Conservation (phyloP, 768 basidiomycete species). For the Hirschioporus abietinus region DNA sequence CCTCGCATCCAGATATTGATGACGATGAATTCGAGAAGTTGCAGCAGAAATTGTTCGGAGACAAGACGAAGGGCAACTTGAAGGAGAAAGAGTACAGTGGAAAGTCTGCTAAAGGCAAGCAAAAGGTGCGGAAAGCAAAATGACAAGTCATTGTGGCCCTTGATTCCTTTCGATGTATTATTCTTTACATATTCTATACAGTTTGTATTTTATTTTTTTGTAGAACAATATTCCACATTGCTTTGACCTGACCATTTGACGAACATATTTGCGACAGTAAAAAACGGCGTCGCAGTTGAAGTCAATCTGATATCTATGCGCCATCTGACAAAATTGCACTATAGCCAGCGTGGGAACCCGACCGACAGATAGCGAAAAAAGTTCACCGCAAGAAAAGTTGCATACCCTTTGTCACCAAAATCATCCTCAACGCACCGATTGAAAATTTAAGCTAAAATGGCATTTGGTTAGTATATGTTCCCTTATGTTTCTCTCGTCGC, state of each 20-base stretch:
- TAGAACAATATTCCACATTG: too few species aligned
- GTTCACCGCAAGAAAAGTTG: background rate
- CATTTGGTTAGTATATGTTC: background rate
- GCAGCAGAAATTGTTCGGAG: slow-evolving; percentile 50
- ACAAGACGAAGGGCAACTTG: background rate
- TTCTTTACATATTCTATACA: background rate
- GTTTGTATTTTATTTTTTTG: background rate
- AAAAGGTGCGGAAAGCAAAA: background rate
- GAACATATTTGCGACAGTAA: too few species aligned
- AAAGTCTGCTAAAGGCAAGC: background rate
- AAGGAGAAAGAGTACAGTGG: background rate
- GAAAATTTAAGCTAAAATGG: background rate
- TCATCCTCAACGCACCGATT: background rate
- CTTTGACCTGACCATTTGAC: too few species aligned
- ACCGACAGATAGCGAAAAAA: background rate
- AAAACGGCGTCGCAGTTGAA: too few species aligned
- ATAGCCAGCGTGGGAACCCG: too few species aligned
- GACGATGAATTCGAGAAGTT: slow-evolving; percentile 61
- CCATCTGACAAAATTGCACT: too few species aligned
- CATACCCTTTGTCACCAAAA: background rate
- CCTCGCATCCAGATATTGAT: slow-evolving; percentile 51
- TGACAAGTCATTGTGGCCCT: background rate
- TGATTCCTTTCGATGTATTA: background rate
- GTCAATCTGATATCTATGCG: too few species aligned
- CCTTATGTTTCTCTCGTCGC: background rate